Evolutionary conservation across 208 protist species (phyloP).

Genomic region (Leishmania major): DNA sequence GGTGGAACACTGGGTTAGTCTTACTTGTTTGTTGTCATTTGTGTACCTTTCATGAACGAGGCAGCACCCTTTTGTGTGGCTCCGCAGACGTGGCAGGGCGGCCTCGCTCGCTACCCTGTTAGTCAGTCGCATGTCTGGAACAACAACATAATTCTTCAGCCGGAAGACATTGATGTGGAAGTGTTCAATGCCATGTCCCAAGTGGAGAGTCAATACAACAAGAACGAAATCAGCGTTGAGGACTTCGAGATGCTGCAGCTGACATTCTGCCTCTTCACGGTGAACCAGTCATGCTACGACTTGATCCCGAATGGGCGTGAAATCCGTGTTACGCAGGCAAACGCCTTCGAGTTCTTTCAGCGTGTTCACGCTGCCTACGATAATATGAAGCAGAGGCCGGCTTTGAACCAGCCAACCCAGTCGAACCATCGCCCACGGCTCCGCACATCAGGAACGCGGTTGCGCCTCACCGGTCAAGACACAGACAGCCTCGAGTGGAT

Average conservation of each 20-base stretch:
- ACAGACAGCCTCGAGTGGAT: conserved; percentile 15
- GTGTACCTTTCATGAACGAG: conserved; percentile 12
- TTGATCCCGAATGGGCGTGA: conserved; percentile 54
- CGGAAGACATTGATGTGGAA: conserved; percentile 21
- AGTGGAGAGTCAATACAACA: conserved; percentile 16
- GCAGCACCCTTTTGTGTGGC: conserved; percentile 23
- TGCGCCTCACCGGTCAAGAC: conserved; percentile 26
- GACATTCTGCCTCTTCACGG: conserved; percentile 36
- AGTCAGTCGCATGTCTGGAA: conserved; percentile 35
- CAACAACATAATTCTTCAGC: conserved; percentile 31
- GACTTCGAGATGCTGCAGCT: conserved; percentile 31
- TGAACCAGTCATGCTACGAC: conserved; percentile 22
- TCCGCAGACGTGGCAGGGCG: conserved; percentile 27
- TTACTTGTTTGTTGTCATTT: conserved; percentile 2
- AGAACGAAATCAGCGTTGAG: conserved; percentile 22
- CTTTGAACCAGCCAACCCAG: conserved; percentile 3
- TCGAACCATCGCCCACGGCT: conserved; percentile 5
- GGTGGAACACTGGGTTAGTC: background rate
- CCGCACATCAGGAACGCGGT: conserved; percentile 6
- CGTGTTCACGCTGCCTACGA: conserved; percentile 33
- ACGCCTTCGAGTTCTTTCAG: conserved; percentile 48
- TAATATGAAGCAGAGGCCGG: conserved; percentile 4
- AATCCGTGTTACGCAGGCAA: conserved; percentile 42
- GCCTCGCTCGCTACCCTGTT: conserved; percentile 28
- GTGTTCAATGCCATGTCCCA: conserved; percentile 12